Percentiles rank a stretch among this genome's conserved stretches.
Evolutionary conservation across 305 asterid species (phyloP).

Genomic region (Fraxinus greggii): DNA sequence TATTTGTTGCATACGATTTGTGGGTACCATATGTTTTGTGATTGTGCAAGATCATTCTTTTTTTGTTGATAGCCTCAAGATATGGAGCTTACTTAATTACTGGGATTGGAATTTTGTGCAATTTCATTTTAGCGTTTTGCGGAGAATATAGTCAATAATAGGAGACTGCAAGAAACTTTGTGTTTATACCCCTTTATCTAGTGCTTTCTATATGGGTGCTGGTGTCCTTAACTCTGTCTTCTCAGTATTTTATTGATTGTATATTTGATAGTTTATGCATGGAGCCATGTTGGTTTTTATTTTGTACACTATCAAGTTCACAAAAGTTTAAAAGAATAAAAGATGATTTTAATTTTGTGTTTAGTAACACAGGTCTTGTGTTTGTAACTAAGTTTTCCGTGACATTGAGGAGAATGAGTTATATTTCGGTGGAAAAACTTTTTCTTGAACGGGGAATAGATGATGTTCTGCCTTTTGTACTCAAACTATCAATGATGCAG

Average conservation of each 20-base stretch:
- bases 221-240: background rate
- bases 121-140: background rate
- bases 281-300: background rate
- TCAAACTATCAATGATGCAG: background rate
- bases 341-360: background rate
- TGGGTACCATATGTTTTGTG: background rate
- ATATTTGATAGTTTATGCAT: background rate
- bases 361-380: background rate
- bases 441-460: background rate
- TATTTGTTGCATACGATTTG: background rate
- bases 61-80: background rate
- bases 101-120: background rate
- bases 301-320: background rate
- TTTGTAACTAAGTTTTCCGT: background rate
- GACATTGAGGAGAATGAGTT: background rate
- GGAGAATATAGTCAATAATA: background rate
- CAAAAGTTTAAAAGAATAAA: background rate
- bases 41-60: background rate
- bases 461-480: background rate
- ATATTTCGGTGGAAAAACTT: background rate
- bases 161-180: background rate
- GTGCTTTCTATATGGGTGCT: background rate
- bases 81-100: background rate
- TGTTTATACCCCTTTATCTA: background rate
- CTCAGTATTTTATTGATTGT: background rate